Evolutionary conservation across 1,139 yeast species (phyloP), one percentile per base, ranked within the genome.

Genomic region (Debaryomyces sp.): DNA sequence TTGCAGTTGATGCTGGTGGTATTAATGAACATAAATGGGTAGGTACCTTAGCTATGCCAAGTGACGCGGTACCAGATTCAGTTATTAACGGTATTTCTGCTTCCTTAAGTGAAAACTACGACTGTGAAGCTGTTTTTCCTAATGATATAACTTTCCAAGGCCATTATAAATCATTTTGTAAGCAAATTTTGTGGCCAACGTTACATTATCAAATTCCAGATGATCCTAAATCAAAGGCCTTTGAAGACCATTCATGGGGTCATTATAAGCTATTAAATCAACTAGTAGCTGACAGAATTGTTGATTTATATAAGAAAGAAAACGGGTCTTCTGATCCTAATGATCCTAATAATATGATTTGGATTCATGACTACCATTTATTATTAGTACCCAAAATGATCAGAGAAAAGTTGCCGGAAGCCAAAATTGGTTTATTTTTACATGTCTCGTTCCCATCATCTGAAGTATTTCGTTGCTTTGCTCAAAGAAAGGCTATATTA

Each of bases 151-250:
- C 91, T 0, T 89, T 90, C 60, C 88, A 87, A 58, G 97, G 97
- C 18, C 96, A 91, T 60, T 94, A 94, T 67, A 82, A 82, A 50
- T 89, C 90, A 43, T 94, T 87, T 63, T 92, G 97, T 65, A 94
- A 94, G 64, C 96, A 91, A 61, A 89, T 94, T 41, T 73, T 94
- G 54, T 94, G 99, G 98, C 99, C 99, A 24, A 89, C 97, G 2
- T 76, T 95, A 55, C 99, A 94, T 63, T 95, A 94, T 64, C 97
- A 94, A 66, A 90, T 92, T 40, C 99, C 99, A 0, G 98, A 94
- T 66, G 86, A 91, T 60, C 96, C 97, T 44, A 89, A 88, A 58
- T 86, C 96, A 1, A 91, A 91, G 66, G 96, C 96, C 0, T 94
- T 92, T 66, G 97, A 92, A 66, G 97, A 90, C 55, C 96, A 91